A percentile compares a stretch with the other conserved stretches of the same genome.
Conservation (phyloP, 768 basidiomycete species). For the Boletus sp. region DNA sequence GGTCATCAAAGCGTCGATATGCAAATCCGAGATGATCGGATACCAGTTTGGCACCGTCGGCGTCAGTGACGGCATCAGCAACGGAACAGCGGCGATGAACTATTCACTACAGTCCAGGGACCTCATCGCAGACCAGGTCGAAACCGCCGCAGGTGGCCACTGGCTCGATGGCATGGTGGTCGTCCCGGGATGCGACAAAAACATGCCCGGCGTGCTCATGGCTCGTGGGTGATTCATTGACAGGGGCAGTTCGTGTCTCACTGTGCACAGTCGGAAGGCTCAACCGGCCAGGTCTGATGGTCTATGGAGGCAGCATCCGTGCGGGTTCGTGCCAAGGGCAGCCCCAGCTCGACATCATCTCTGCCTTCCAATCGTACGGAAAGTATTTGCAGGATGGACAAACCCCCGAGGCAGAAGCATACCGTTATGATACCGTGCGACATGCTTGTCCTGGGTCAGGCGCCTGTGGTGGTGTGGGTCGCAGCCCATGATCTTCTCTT, state of each 20-base stretch:
- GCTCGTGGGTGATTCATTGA: slow-evolving; percentile 59
- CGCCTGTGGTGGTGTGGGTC: slow-evolving; percentile 91
- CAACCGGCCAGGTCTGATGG: slow-evolving; percentile 95
- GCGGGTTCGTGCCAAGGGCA: slow-evolving; percentile 87
- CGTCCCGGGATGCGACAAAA: slow-evolving; percentile 97
- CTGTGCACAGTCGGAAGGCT: slow-evolving; percentile 72
- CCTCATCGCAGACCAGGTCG: slow-evolving; percentile 95
- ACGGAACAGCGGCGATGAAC: slow-evolving; percentile 92
- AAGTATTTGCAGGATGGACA: slow-evolving; percentile 89
- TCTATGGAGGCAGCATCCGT: slow-evolving; percentile 94
- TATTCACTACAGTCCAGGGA: slow-evolving; percentile 98
- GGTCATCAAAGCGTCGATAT: slow-evolving; percentile 78
- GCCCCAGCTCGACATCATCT: slow-evolving; percentile 91
- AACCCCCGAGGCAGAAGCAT: slow-evolving; percentile 76
- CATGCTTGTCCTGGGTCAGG: slow-evolving; percentile 97
- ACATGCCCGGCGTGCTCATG: slow-evolving; percentile 99
- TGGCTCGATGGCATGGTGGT: slow-evolving; percentile 98
- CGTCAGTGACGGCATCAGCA: slow-evolving; percentile 98
- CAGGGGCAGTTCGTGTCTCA: slow-evolving; percentile 6
- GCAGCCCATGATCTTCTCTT: not conserved
- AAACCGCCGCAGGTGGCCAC: slow-evolving; percentile 93
- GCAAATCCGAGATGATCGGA: slow-evolving; percentile 69
- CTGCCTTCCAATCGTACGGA: slow-evolving; percentile 97
- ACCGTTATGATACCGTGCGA: slow-evolving; percentile 82
- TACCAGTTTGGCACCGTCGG: slow-evolving; percentile 98